Base-by-base conservation (phyloP, 129 eudicot genomes). In the Lactuca sativa region DNA sequence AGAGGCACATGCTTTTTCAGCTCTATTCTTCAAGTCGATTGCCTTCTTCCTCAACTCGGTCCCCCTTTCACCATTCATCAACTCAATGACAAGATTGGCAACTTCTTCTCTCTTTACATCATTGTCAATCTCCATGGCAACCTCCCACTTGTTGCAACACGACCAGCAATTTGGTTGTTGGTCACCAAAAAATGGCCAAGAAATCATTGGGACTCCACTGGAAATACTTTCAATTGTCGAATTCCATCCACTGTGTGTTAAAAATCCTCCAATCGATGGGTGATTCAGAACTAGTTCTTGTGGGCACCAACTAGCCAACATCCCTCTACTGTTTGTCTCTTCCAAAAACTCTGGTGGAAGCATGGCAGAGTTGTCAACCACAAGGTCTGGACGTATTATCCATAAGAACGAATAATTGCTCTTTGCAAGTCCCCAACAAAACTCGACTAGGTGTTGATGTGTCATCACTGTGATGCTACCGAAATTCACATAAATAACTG, bases 401-500 rank as follows among this genome's bases (percentile, higher is more conserved):
- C 78, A 78, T 34, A 63, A 49, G 15, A 71, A 78, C 11, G 80
- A 30, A 51, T 51, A 60, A 68, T 60, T 60, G 16, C 82, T 78
- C 13, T 70, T 78, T 2, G 74, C 74, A 8, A 78, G 74, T 3
- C 82, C 82, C 82, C 82, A 78, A n/a, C 69, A 56, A 59, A 78
- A 66, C 62, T 72, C 82, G 34, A 64, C 57, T 59, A 72, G 65
- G 17, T 78, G 82, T 37, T 78, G 69, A 36, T 55, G 32, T 32
- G 83, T 79, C 75, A 68, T 67, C 13, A 76, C 80, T 0, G 71
- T 55, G 11, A 79, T 58, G 52, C 83, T 79, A 14, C 83, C 83
- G 47, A 79, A 79, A 13, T 67, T 79, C 48, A 79, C 79, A 17
- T 74, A 78, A 51, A 78, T 8, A 48, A 78, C 82, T 5, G 82